Evolutionary conservation across 2,329 filamentous ascomycete species (phyloP).

Genomic region (Apiospora phragmitis): DNA sequence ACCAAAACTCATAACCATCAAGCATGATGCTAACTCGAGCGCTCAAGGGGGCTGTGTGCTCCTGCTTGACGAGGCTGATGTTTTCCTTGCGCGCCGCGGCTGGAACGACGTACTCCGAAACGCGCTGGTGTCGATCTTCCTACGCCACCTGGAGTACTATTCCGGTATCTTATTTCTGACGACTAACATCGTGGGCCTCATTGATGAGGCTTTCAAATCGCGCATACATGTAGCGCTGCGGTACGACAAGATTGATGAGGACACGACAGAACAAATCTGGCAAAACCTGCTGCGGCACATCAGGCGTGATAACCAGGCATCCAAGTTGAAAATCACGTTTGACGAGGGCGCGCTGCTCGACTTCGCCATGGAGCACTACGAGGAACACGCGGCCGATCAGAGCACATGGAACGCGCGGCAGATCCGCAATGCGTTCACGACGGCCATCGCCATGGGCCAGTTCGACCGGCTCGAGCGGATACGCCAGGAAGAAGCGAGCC

Average conservation of each 20-base stretch:
- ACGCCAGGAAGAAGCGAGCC: constrained; percentile 11
- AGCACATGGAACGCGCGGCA: constrained; percentile 26
- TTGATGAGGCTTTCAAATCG: constrained; percentile 27
- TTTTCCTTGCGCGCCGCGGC: not conserved
- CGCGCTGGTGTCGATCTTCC: constrained; percentile 14
- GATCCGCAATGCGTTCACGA: constrained; percentile 29
- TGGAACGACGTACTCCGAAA: not conserved
- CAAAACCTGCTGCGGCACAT: constrained; percentile 22
- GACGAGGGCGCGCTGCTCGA: constrained; percentile 13
- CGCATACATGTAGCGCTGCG: constrained; percentile 23
- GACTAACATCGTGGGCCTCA: constrained; percentile 21
- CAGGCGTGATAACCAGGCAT: constrained; percentile 16
- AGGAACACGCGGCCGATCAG: constrained; percentile 9
- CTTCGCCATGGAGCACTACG: constrained; percentile 18
- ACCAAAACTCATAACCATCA: constrained; percentile 30
- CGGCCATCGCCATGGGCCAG: constrained; percentile 21
- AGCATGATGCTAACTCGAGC: constrained; percentile 28
- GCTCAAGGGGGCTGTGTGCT: constrained; percentile 19
- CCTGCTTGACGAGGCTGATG: constrained; percentile 14
- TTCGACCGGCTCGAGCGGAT: constrained; percentile 15
- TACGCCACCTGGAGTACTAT: constrained; percentile 21
- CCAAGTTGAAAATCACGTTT: constrained; percentile 16
- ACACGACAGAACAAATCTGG: constrained; percentile 20
- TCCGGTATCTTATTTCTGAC: constrained; percentile 23
- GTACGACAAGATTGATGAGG: constrained; percentile 14